Conservation (phyloP, 2,329 filamentous ascomycete genomes). For the Daldinia sp. region DNA sequence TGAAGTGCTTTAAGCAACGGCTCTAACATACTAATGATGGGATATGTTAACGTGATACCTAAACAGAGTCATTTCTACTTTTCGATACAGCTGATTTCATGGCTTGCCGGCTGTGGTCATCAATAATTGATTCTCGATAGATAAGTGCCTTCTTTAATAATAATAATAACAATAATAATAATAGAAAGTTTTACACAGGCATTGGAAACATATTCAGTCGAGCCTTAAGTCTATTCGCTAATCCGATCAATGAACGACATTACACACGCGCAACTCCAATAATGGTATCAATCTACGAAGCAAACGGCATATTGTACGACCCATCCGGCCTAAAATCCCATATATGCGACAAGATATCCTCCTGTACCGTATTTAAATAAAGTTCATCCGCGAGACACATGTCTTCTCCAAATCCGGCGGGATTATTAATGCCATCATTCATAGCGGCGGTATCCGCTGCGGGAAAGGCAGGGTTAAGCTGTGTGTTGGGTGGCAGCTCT, state of each 20-base stretch:
- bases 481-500: constrained; percentile 22
- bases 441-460: background rate
- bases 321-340: constrained; percentile 29
- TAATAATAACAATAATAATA: too few relatives aligned
- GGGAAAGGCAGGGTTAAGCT: background rate
- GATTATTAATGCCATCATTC: background rate
- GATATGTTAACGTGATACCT: too few relatives aligned
- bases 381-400: constrained; percentile 22
- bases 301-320: constrained; percentile 20
- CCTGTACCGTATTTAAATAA: constrained; percentile 24
- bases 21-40: too few relatives aligned
- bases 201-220: too few relatives aligned
- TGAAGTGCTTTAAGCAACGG: background rate
- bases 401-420: constrained; percentile 4
- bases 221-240: background rate
- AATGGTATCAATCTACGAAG: constrained; percentile 1
- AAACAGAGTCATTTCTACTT: too few relatives aligned
- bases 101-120: too few relatives aligned
- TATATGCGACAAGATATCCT: constrained; percentile 23
- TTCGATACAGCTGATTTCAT: too few relatives aligned
- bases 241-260: background rate
- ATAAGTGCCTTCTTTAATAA: too few relatives aligned
- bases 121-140: too few relatives aligned
- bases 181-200: too few relatives aligned
- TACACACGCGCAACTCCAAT: background rate